A percentile compares a stretch with the other conserved stretches of the same genome.
Conservation (phyloP, 768 basidiomycete species). For the Crepidotus variabilis region DNA sequence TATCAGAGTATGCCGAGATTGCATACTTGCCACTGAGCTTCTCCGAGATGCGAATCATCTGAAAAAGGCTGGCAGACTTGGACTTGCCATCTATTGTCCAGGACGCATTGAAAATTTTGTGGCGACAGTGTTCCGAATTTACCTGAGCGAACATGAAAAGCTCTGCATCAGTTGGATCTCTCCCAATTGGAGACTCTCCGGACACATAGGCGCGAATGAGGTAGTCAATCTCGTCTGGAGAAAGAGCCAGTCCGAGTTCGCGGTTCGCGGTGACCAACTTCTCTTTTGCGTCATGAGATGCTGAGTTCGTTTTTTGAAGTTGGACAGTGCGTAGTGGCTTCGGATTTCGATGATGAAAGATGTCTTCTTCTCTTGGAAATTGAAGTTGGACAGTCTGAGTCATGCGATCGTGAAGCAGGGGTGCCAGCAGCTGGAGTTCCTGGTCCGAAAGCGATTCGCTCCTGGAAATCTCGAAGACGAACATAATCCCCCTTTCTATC, state of each 20-base stretch:
- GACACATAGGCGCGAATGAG: conserved; percentile 84
- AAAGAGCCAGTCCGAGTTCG: conserved; percentile 85
- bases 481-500: conserved; percentile 81
- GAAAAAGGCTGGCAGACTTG: conserved; percentile 76
- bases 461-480: conserved; percentile 51
- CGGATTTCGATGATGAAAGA: conserved; percentile 63
- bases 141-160: conserved; percentile 99
- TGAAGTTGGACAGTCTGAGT: conserved; percentile 72
- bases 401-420: conserved; percentile 93
- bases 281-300: conserved; percentile 42
- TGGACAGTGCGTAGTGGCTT: conserved; percentile 70
- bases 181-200: conserved; percentile 59
- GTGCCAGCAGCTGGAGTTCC: conserved; percentile 52
- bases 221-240: conserved; percentile 87
- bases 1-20: conserved; percentile 96
- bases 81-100: conserved; percentile 82
- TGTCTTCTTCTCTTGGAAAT: conserved; percentile 49
- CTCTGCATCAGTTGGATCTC: conserved; percentile 95
- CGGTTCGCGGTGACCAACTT: conserved; percentile 76
- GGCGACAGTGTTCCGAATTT: conserved; percentile 99
- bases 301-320: conserved; percentile 31
- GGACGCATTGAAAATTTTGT: conserved; percentile 98
- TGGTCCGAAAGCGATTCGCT: conserved; percentile 36
- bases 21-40: conserved; percentile 70
- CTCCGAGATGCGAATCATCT: conserved; percentile 98